Base-by-base conservation (phyloP, 2,329 filamentous ascomycete genomes). In the Magnaporthales sp. region DNA sequence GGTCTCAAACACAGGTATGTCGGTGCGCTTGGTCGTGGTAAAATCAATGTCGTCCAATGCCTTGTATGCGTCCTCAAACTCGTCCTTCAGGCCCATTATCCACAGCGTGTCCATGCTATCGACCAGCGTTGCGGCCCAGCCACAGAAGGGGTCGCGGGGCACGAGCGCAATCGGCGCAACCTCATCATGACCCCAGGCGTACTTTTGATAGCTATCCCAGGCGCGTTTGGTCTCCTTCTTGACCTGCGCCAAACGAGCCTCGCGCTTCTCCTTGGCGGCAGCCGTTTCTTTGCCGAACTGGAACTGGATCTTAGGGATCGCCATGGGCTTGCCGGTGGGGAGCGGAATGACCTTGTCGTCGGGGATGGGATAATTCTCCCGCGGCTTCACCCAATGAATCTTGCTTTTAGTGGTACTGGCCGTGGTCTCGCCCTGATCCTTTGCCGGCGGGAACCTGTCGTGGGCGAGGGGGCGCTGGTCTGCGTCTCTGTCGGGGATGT, bases 1-100 rank as follows among this genome's bases (percentile, higher is more conserved):
- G 0, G 93, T 96, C 77, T 97, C 93, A 72, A 97, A 97, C 8
- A 96, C 83, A n/a, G 92, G 93, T 62, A 97, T 95, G 63, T 91
- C 86, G 51, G 78, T 75, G 63, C 88, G 82, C 15, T 77, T 74
- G 30, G 86, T 89, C 11, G 85, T 90, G 2, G 91, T 95, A 72
- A 97, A 97, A 76, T 97, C 92, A 67, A 97, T 94, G 6, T 85
- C 77, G 67, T 83, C 83, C 26, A 93, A 86, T 3, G 84, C 87
- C 65, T 85, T 82, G 61, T 91, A 86, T 1, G 92, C 92, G 68
- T 92, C 88, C 67, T 92, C 86, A 72, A 96, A 96, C 72, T 96
- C 91, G 0, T 90, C 83, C 72, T 86, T 85, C 74, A 96, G 73
- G 29, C 86, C 91, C 85, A 94, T 93, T 71, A 96, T 93, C 90